Base-by-base conservation (phyloP, 345 rosid species). In the Pistacia integerrima region DNA sequence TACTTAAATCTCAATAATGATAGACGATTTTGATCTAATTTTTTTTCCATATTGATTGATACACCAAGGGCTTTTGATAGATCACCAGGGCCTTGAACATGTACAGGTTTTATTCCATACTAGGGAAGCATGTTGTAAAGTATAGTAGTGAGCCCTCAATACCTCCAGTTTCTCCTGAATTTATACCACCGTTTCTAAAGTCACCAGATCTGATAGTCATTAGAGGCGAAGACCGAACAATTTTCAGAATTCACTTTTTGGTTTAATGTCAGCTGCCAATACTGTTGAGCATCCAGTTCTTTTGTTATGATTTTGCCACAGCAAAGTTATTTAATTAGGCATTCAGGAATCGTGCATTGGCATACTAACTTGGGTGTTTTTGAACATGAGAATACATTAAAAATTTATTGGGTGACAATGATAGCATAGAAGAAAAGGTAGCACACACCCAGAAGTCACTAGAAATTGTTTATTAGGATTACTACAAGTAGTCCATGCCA, bases 1-100 rank as follows among this genome's bases (percentile, higher is more conserved):
- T 25, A 25, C 25, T 25, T 25, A 25, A 25, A 25, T 25, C 25
- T 25, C 25, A 25, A 25, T 25, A 25, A 25, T 25, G 25, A 25
- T 25, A 25, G 25, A 25, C 25, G 25, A 25, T 25, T 25, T 25
- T 25, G 25, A 25, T 25, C 25, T 25, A 25, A 25, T 25, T 25
- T 25, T 25, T 25, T 25, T 25, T 84, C 82, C 74, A 75, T 95
- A 49, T 84, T 91, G 73, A 67, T 74, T 52, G 94, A 91, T 36
- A 89, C 25, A 25, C 25, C 25, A 25, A 25, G 25, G 25, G 25
- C 22, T 25, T 25, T 25, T 25, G 25, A 1, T 1, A 0, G 92
- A 93, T 46, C 97, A 91, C 51, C 98, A 91, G 84, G 98, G 97
- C 36, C 88, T 85, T 28, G 97, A 91, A 80, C 91, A 91, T 11